A percentile compares a stretch with the other conserved stretches of the same genome.
These are phyloP conservation scores for Paxillus ammoniavirescens DNA, from an alignment of 768 basidiomycete species.

Conservation along the genomic window DNA sequence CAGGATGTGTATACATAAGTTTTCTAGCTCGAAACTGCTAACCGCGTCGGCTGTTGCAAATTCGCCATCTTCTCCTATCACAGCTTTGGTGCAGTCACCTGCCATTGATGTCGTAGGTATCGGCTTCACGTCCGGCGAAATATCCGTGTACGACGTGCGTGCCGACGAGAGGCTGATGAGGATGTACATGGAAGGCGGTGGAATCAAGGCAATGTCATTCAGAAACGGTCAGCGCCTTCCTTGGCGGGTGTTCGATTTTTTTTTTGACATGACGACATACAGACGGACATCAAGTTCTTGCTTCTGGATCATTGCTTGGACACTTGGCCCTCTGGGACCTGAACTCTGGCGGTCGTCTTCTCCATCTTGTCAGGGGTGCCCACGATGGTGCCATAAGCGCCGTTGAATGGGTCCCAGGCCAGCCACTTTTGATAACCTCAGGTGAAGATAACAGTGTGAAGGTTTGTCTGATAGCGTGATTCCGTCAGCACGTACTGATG, in stretches of 20 bases:
- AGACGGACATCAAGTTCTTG: constrained; percentile 89
- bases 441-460: constrained; percentile 96
- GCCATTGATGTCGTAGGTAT: constrained; percentile 97
- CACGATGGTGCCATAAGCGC: constrained; percentile 85
- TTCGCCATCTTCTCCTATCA: constrained; percentile 51
- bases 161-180: constrained; percentile 86
- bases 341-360: constrained; percentile 71
- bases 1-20: constrained; percentile 84
- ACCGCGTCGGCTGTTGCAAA: constrained; percentile 34
- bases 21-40: constrained; percentile 54
- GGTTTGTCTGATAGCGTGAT: constrained; percentile 40
- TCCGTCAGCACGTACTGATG: constrained; percentile 5
- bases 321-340: constrained; percentile 95
- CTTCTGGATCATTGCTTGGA: constrained; percentile 82
- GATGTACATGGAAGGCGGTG: constrained; percentile 89
- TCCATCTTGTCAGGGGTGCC: constrained; percentile 85
- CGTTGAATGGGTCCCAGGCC: constrained; percentile 90
- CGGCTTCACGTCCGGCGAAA: constrained; percentile 83
- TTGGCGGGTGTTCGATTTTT: neutral
- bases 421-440: constrained; percentile 85
- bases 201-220: constrained; percentile 75
- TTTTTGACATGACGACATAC: constrained; percentile 6
- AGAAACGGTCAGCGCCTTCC: constrained; percentile 66
- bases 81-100: constrained; percentile 83
- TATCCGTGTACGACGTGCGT: constrained; percentile 87